Evolutionary conservation across 257 asterid genomes (phyloP).

Genomic region (Mentha longifolia): DNA sequence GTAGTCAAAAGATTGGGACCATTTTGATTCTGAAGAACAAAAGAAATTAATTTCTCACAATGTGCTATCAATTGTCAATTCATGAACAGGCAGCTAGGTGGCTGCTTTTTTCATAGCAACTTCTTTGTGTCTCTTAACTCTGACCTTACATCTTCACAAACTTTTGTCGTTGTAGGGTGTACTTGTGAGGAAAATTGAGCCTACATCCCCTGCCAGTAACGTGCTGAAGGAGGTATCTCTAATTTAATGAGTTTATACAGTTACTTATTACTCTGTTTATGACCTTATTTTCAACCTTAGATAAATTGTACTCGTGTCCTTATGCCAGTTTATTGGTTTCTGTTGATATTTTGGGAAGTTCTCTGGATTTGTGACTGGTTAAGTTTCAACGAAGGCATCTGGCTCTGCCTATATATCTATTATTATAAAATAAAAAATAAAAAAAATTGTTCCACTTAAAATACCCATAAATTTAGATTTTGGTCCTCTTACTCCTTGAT

Average conservation of each 20-base stretch:
- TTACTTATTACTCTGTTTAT: neutral
- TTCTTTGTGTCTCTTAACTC: neutral
- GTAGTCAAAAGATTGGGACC: too few species aligned
- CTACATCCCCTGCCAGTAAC: slow-evolving; percentile 69
- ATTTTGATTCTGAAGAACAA: neutral
- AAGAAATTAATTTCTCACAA: neutral
- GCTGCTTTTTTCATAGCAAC: slow-evolving; percentile 6
- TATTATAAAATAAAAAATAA: neutral
- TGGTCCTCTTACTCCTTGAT: neutral
- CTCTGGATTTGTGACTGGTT: neutral
- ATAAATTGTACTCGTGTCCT: neutral
- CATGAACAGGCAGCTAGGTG: neutral
- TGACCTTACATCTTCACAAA: slow-evolving; percentile 14
- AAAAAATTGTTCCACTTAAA: neutral
- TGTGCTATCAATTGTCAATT: neutral
- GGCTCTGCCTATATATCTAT: neutral
- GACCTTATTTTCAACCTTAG: neutral
- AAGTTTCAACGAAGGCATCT: neutral
- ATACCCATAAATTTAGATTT: neutral
- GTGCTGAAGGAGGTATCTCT: slow-evolving; percentile 72
- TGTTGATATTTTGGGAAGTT: neutral
- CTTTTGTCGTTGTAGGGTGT: slow-evolving; percentile 60
- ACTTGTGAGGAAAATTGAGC: slow-evolving; percentile 80
- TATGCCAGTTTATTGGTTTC: neutral
- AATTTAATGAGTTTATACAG: neutral